These are phyloP conservation scores for Aspergillus ruber DNA, from an alignment of 2,329 filamentous ascomycete genomes.

Conservation along the genomic window DNA sequence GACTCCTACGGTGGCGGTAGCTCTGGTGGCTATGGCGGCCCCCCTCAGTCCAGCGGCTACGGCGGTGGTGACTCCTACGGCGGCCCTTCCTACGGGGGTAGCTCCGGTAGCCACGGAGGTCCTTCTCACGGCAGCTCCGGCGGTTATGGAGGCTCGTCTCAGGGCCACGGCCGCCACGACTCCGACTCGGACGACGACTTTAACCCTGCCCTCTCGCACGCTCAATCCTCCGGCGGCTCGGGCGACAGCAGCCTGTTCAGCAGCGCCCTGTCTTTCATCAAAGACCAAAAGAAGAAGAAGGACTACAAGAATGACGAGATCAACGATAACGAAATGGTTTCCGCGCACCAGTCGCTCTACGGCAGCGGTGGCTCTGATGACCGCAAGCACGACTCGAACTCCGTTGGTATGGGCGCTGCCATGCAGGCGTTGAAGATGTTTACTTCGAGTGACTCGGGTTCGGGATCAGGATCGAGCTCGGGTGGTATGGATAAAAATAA, in stretches of 20 bases:
- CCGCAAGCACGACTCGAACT: constrained; percentile 40
- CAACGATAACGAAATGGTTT: constrained; percentile 61
- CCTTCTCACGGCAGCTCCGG: constrained; percentile 7
- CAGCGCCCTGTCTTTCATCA: constrained; percentile 49
- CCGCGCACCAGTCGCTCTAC: constrained; percentile 71
- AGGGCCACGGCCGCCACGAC: constrained; percentile 18
- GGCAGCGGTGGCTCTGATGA: constrained; percentile 33
- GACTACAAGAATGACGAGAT: constrained; percentile 45
- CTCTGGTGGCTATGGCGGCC: background rate
- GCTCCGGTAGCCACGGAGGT: background rate
- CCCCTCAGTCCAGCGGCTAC: background rate
- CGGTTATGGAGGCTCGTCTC: constrained; percentile 8
- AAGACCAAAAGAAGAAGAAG: constrained; percentile 45
- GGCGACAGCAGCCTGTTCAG: constrained; percentile 51
- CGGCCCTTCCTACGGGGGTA: background rate
- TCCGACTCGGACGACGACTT: constrained; percentile 43
- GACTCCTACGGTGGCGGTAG: background rate
- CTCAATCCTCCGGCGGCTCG: constrained; percentile 39
- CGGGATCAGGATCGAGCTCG: constrained; percentile 14
- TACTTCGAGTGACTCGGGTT: constrained; percentile 44
- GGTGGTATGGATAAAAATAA: constrained; percentile 61
- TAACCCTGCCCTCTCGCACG: constrained; percentile 49
- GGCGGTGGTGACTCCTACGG: background rate
- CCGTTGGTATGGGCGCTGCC: constrained; percentile 40
- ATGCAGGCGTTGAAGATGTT: constrained; percentile 70